Conservation (phyloP, 2,329 filamentous ascomycete genomes). For the Beauveria varroae region DNA sequence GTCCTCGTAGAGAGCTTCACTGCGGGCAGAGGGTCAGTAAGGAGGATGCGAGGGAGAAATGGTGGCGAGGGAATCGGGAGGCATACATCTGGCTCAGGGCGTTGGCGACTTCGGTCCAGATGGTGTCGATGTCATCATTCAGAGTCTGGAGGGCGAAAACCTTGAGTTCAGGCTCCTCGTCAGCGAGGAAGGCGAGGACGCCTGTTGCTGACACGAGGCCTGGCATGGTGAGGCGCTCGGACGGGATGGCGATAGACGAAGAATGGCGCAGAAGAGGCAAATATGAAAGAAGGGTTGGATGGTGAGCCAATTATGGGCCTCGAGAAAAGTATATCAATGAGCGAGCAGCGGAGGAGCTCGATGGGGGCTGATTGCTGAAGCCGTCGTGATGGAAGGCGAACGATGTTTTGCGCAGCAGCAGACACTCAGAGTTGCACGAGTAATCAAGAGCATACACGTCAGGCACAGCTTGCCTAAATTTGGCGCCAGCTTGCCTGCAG, state of each 20-base stretch:
- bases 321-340: not conserved
- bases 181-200: slow-evolving; percentile 88
- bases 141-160: slow-evolving; percentile 91
- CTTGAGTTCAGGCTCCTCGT: slow-evolving; percentile 90
- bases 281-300: not conserved
- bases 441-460: slow-evolving; percentile 29
- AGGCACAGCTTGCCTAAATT: slow-evolving; percentile 32
- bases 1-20: slow-evolving; percentile 96
- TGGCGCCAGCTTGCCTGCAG: not conserved
- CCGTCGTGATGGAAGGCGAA: slow-evolving; percentile 13
- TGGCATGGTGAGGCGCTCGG: slow-evolving; percentile 56
- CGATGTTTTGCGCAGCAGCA: slow-evolving; percentile 21
- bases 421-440: slow-evolving; percentile 20
- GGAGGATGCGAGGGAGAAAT: not conserved
- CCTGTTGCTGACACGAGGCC: slow-evolving; percentile 90
- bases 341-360: slow-evolving; percentile 2
- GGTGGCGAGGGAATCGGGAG: slow-evolving; percentile 1
- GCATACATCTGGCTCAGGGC: slow-evolving; percentile 85
- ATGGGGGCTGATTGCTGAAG: slow-evolving; percentile 11
- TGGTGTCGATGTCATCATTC: slow-evolving; percentile 91
- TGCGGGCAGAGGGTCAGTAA: slow-evolving; percentile 30
- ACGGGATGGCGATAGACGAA: not conserved
- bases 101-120: slow-evolving; percentile 95
- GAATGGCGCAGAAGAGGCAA: not conserved
- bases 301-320: not conserved